These are phyloP conservation scores for Barnettozyma botsteinii DNA, from an alignment of 805 yeast species.

Conservation along the genomic window DNA sequence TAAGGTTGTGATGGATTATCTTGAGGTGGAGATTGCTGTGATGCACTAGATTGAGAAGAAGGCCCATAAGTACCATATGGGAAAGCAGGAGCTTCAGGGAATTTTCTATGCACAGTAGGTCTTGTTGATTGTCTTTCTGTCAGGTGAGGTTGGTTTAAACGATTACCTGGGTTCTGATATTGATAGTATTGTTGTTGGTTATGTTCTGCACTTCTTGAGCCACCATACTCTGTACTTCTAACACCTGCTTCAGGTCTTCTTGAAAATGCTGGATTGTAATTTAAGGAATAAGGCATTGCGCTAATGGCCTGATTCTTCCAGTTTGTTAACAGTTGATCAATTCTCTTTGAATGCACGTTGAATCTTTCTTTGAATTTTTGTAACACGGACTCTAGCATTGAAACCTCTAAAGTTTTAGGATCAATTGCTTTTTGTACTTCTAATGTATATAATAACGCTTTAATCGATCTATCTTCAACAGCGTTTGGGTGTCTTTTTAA, in stretches of 20 bases:
- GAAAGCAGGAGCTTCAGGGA: background rate
- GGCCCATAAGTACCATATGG: background rate
- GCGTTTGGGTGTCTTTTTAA: background rate
- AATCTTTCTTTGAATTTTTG: background rate
- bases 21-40: background rate
- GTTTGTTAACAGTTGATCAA: background rate
- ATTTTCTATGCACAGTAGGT: background rate
- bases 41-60: background rate
- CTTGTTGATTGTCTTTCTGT: background rate
- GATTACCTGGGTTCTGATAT: background rate
- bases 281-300: background rate
- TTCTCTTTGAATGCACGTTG: background rate
- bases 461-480: background rate
- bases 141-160: background rate
- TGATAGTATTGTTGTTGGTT: background rate
- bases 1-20: no score
- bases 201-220: background rate
- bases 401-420: background rate
- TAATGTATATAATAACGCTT: background rate
- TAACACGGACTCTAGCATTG: background rate
- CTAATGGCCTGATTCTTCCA: background rate
- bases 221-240: no score
- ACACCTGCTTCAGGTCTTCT: background rate
- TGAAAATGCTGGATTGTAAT: background rate
- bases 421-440: background rate